Percentiles rank a stretch among this genome's conserved stretches.
These are phyloP conservation scores for Calocybe cyanea DNA, from an alignment of 768 basidiomycete genomes.

Conservation along the genomic window DNA sequence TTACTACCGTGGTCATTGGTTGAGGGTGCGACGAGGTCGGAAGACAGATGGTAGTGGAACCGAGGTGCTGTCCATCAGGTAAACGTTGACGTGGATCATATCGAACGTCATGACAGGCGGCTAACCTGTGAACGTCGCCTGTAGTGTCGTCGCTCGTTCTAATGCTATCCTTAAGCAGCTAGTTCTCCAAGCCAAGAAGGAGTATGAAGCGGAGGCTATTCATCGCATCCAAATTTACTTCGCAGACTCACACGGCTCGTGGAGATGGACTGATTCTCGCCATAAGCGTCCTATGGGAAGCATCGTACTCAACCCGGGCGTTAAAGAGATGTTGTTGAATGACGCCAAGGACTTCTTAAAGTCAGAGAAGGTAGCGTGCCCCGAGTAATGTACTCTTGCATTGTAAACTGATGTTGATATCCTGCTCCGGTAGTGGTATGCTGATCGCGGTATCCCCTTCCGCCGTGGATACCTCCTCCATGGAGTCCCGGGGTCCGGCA, in stretches of 20 bases:
- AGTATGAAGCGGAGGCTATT: slow-evolving; percentile 83
- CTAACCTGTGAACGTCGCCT: slow-evolving; percentile 3
- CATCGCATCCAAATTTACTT: slow-evolving; percentile 89
- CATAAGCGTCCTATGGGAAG: slow-evolving; percentile 87
- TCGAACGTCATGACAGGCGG: slow-evolving; percentile 3
- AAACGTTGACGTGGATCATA: slow-evolving; percentile 15
- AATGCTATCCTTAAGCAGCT: slow-evolving; percentile 86
- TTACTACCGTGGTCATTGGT: slow-evolving; percentile 82
- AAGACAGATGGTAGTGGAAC: slow-evolving; percentile 67
- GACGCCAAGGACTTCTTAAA: slow-evolving; percentile 83
- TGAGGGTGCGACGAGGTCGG: slow-evolving; percentile 66
- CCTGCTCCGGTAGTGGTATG: slow-evolving; percentile 63
- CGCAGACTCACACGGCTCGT: slow-evolving; percentile 82
- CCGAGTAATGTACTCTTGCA: background rate
- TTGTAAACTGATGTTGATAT: background rate
- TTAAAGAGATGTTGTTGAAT: slow-evolving; percentile 83
- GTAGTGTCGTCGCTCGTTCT: slow-evolving; percentile 76
- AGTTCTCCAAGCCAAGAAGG: slow-evolving; percentile 84
- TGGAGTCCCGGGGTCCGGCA: slow-evolving; percentile 83
- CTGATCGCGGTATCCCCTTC: slow-evolving; percentile 91
- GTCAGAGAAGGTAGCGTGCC: slow-evolving; percentile 62
- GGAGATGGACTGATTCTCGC: slow-evolving; percentile 84
- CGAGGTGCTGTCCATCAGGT: slow-evolving; percentile 78
- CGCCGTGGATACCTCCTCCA: slow-evolving; percentile 83
- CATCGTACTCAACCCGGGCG: slow-evolving; percentile 84